Percentiles rank a stretch among this genome's conserved stretches.
phyloP scores from a whole-genome alignment of 2,329 filamentous ascomycete genomes.

The Alternaria brassicae region DNA sequence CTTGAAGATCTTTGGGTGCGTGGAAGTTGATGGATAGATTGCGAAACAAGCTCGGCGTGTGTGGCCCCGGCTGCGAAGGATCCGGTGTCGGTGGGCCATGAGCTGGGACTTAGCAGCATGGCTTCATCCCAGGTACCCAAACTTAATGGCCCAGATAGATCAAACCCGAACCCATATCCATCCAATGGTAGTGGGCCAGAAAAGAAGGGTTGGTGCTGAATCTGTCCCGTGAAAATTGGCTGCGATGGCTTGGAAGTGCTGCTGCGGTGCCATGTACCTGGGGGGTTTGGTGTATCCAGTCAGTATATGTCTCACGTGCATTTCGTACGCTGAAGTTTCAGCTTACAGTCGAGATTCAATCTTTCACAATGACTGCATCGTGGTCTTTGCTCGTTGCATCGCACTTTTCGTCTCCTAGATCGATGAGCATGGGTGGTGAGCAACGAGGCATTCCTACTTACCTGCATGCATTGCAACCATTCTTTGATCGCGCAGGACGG shows the following conservation, averaged over 20 bases:
- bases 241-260: constrained; percentile 28
- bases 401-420: constrained; percentile 60
- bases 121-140: constrained; percentile 43
- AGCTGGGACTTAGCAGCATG: constrained; percentile 42
- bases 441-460: constrained; percentile 5
- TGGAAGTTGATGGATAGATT: constrained; percentile 30
- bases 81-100: constrained; percentile 36
- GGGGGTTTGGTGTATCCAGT: background rate
- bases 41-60: constrained; percentile 27
- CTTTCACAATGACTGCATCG: constrained; percentile 62
- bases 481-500: constrained; percentile 41
- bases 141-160: constrained; percentile 37
- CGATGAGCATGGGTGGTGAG: constrained; percentile 12
- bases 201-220: constrained; percentile 20
- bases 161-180: constrained; percentile 32
- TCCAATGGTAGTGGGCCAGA: constrained; percentile 24
- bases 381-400: constrained; percentile 63
- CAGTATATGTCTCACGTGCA: background rate
- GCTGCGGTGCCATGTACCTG: constrained; percentile 54
- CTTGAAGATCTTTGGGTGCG: constrained; percentile 24
- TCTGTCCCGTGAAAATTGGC: constrained; percentile 22
- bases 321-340: background rate
- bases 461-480: constrained; percentile 44
- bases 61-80: constrained; percentile 12
- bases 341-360: constrained; percentile 58